Percentiles rank a stretch among this genome's conserved stretches.
Conservation (phyloP, 345 rosid genomes). For the Dovyalis caffra region DNA sequence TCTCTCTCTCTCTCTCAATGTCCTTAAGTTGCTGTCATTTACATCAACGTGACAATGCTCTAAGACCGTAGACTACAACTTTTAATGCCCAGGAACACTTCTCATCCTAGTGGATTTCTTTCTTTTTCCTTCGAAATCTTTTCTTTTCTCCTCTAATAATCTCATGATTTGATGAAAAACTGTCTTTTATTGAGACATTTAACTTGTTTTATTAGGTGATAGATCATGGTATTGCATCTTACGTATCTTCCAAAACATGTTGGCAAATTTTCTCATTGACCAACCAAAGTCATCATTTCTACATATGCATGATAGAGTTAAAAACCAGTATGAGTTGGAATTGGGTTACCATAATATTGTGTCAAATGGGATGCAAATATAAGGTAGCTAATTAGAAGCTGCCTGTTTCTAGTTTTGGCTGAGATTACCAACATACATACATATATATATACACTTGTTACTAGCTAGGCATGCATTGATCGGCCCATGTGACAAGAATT, state of each 20-base stretch:
- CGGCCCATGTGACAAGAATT: constrained; percentile 41
- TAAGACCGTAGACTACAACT: constrained; percentile 29
- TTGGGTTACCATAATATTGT: not conserved
- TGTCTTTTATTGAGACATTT: not conserved
- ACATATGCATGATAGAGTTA: no score
- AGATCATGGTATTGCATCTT: not conserved
- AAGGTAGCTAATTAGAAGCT: not conserved
- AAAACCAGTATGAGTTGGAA: not conserved
- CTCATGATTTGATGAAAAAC: not conserved
- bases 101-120: constrained; percentile 10
- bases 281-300: not conserved
- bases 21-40: constrained; percentile 29
- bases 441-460: not conserved
- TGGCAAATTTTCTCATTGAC: not conserved
- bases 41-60: constrained; percentile 29
- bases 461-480: constrained; percentile 30
- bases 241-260: not conserved
- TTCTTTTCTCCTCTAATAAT: not conserved
- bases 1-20: not conserved
- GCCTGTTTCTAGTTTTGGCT: not conserved
- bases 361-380: not conserved
- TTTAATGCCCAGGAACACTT: constrained; percentile 19
- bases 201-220: not conserved
- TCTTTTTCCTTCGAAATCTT: not conserved
- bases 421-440: not conserved